Evolutionary conservation across 768 basidiomycete genomes (phyloP).

Genomic region (Serendipita vermifera): DNA sequence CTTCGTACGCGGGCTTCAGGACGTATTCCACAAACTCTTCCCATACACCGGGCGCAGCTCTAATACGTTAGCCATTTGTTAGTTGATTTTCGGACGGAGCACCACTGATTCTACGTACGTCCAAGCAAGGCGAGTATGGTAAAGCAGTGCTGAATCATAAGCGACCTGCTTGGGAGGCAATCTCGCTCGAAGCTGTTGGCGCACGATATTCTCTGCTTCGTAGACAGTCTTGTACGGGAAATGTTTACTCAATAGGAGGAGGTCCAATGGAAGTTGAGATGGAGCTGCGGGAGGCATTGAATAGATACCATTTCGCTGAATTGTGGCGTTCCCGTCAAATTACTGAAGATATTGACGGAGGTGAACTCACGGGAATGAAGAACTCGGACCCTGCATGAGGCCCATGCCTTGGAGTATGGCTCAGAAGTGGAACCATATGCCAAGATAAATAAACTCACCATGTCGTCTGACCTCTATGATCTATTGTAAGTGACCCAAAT

Average conservation of each 20-base stretch:
- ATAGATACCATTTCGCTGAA: too few species aligned
- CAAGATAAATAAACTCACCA: neutral
- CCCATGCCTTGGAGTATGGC: neutral
- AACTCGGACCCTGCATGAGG: constrained; percentile 9
- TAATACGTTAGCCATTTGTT: neutral
- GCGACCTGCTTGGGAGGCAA: neutral
- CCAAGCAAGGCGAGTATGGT: neutral
- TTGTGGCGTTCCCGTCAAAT: too few species aligned
- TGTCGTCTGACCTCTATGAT: neutral
- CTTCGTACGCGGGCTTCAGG: neutral
- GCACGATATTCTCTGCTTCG: neutral
- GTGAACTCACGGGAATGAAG: constrained; percentile 1
- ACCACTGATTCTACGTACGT: neutral
- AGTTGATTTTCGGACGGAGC: neutral
- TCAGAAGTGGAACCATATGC: neutral
- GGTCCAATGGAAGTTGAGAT: neutral
- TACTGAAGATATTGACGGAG: too few species aligned
- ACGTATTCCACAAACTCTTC: neutral
- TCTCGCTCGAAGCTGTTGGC: neutral
- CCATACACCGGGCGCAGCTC: neutral
- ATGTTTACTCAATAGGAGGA: neutral
- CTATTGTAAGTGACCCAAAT: neutral
- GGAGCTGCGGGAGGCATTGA: too few species aligned
- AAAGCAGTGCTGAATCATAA: neutral
- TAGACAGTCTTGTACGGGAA: neutral